phyloP scores from a whole-genome alignment of 208 protist genomes.

The Porcisia deanei region DNA sequence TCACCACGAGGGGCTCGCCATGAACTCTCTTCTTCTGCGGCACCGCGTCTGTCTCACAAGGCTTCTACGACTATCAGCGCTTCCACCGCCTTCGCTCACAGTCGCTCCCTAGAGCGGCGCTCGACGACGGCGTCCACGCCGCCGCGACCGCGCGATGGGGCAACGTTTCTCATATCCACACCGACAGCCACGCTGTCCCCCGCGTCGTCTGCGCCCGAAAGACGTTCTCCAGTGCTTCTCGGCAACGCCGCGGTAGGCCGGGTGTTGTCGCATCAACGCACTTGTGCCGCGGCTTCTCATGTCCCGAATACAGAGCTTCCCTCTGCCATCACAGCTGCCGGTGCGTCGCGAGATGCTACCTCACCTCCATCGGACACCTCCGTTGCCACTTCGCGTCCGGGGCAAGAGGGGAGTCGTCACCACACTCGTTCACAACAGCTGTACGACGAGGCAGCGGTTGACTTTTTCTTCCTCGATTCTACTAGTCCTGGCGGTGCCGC shows the following conservation, averaged over 20 bases:
- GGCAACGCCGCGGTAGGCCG: not conserved
- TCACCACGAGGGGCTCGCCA: not conserved
- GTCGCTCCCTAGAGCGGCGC: not conserved
- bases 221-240: not conserved
- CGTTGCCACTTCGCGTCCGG: not conserved
- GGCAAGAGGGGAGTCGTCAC: not conserved
- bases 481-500: not conserved
- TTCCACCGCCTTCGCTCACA: not conserved
- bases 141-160: not conserved
- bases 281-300: not conserved
- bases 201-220: not conserved
- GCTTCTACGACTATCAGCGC: not conserved
- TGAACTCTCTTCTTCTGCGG: conserved; percentile 8
- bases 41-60: not conserved
- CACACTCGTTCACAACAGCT: conserved; percentile 13
- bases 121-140: conserved; percentile 9
- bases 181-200: conserved; percentile 3
- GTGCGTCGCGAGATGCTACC: not conserved
- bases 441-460: conserved; percentile 28
- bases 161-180: not conserved
- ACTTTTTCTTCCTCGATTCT: conserved; percentile 21
- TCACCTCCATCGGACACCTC: not conserved
- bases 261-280: not conserved
- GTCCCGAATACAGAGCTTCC: not conserved
- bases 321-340: not conserved